These are phyloP conservation scores for Solanum piurae DNA, from an alignment of 257 asterid species.

Conservation along the genomic window DNA sequence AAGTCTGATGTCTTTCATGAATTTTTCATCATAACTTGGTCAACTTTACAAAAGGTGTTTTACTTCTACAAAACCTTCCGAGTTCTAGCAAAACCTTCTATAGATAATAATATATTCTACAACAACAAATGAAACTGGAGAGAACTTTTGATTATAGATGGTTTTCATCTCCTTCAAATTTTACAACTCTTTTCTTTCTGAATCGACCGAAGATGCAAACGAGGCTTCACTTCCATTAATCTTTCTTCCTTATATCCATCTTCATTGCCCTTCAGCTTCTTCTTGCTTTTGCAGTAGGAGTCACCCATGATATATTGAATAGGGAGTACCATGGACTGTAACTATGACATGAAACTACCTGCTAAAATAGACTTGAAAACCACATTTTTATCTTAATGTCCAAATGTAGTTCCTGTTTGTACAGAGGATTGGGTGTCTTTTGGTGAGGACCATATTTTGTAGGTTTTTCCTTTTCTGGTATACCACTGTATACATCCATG, in stretches of 20 bases:
- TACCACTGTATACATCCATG: neutral
- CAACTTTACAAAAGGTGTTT: neutral
- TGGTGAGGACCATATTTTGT: neutral
- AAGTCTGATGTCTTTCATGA: neutral
- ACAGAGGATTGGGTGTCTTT: neutral
- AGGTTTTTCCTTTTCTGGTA: neutral
- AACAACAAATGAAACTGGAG: neutral
- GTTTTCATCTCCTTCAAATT: neutral
- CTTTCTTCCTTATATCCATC: neutral
- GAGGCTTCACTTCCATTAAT: neutral
- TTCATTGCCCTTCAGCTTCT: neutral
- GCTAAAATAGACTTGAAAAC: neutral
- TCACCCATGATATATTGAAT: neutral
- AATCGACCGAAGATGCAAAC: neutral
- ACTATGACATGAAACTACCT: neutral
- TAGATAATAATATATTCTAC: neutral
- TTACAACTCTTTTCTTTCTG: neutral
- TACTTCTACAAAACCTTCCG: neutral
- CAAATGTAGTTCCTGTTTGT: neutral
- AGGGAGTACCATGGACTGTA: neutral
- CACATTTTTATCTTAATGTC: neutral
- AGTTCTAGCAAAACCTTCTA: neutral
- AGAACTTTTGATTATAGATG: neutral
- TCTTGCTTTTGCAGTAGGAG: neutral
- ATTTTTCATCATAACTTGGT: neutral